A percentile compares a stretch with the other conserved stretches of the same genome.
Evolutionary conservation across 148 eudicot genomes (phyloP).

Genomic region (Rhododendron henanense): DNA sequence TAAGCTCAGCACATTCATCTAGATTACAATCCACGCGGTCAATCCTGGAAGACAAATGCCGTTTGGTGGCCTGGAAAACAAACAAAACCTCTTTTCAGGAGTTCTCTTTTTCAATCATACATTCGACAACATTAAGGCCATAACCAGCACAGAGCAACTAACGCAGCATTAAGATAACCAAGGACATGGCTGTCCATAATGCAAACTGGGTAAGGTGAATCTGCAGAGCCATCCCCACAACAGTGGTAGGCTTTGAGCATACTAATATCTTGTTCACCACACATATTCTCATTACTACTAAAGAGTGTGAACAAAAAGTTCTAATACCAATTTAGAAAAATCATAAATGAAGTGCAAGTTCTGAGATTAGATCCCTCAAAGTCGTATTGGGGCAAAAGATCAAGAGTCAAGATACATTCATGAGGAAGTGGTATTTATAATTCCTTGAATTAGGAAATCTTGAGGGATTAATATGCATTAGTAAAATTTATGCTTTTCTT

Average conservation of each 20-base stretch:
- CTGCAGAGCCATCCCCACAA: background rate
- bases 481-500: background rate
- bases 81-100: conserved; percentile 5
- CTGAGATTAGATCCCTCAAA: background rate
- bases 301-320: background rate
- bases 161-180: background rate
- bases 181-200: background rate
- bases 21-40: conserved; percentile 46
- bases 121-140: background rate
- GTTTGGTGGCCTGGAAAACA: conserved; percentile 41
- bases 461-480: background rate
- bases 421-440: background rate
- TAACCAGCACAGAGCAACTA: background rate
- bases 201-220: background rate
- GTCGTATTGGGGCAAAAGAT: background rate
- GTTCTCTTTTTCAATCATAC: background rate
- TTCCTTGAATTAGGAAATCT: background rate
- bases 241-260: background rate
- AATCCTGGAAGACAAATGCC: conserved; percentile 47
- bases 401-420: background rate
- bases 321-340: background rate
- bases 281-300: background rate
- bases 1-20: conserved; percentile 39
- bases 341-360: background rate
- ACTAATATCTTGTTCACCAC: background rate